phyloP scores from a whole-genome alignment of 108 stramenopile species.

The Mayamaea pseudoterrestris region DNA sequence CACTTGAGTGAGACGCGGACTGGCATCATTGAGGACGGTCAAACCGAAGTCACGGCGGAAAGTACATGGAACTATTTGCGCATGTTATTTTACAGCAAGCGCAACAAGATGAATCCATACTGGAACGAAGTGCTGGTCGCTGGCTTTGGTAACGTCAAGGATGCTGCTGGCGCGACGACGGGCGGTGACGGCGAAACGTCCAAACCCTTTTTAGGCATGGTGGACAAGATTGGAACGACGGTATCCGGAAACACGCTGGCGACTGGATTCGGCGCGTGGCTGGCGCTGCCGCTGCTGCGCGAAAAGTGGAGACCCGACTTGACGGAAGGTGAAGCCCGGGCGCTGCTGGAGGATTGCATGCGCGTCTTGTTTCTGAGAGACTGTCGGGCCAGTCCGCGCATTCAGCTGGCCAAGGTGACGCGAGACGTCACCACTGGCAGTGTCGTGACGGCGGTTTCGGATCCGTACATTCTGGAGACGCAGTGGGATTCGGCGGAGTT shows the following conservation, averaged over 20 bases:
- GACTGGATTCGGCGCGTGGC: conserved; percentile 93
- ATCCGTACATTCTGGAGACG: conserved; percentile 82
- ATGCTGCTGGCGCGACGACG: conserved; percentile 12
- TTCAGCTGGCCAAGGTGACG: conserved; percentile 92
- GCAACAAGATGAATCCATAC: conserved; percentile 94
- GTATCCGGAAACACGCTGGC: conserved; percentile 91
- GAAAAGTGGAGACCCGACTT: conserved; percentile 82
- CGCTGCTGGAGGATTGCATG: conserved; percentile 95
- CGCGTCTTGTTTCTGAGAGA: conserved; percentile 96
- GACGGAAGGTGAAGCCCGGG: conserved; percentile 90
- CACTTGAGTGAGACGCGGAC: conserved; percentile 60
- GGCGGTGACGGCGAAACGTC: too few species aligned
- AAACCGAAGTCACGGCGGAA: conserved; percentile 59
- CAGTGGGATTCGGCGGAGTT: conserved; percentile 53
- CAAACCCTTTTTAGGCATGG: conserved; percentile 81
- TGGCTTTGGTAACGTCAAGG: conserved; percentile 37
- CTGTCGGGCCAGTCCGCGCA: conserved; percentile 85
- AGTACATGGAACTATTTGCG: conserved; percentile 80
- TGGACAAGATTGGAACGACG: conserved; percentile 95
- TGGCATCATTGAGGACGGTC: conserved; percentile 38
- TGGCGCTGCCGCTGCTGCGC: conserved; percentile 92
- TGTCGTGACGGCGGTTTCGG: conserved; percentile 46
- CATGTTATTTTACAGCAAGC: conserved; percentile 90
- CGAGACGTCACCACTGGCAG: conserved; percentile 18
- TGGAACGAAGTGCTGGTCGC: conserved; percentile 96